Conservation (phyloP, 2,329 filamentous ascomycete species). For the Fusarium foetens region DNA sequence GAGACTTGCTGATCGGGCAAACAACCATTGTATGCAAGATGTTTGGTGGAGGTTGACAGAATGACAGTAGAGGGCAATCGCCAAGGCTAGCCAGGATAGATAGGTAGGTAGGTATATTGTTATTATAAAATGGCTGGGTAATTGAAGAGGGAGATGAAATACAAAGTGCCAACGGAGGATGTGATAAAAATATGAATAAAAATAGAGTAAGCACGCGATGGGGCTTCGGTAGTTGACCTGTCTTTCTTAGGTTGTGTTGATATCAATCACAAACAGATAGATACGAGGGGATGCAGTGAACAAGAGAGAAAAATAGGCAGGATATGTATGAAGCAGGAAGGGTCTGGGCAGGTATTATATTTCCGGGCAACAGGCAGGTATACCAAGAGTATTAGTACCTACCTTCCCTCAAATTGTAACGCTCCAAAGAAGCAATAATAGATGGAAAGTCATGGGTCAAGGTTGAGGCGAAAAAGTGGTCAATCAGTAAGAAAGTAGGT, state of each 20-base stretch:
- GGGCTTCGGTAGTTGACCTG: not conserved
- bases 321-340: not conserved
- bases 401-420: not conserved
- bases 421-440: conserved; percentile 22
- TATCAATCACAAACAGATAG: conserved; percentile 1
- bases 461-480: conserved; percentile 16
- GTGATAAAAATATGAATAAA: not conserved
- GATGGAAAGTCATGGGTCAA: conserved; percentile 13
- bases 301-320: not conserved
- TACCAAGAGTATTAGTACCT: not conserved
- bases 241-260: not conserved
- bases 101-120: not conserved
- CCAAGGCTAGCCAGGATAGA: not conserved
- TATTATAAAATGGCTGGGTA: not conserved
- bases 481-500: not conserved
- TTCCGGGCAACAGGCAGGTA: not conserved
- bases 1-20: not conserved
- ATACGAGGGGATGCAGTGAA: not conserved
- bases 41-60: not conserved
- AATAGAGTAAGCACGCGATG: not conserved
- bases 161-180: not conserved
- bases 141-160: not conserved
- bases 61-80: not conserved
- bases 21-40: not conserved
- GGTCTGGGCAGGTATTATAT: conserved; percentile 25